Evolutionary conservation across 805 yeast genomes (phyloP).

Genomic region (Candida jianshihensis): DNA sequence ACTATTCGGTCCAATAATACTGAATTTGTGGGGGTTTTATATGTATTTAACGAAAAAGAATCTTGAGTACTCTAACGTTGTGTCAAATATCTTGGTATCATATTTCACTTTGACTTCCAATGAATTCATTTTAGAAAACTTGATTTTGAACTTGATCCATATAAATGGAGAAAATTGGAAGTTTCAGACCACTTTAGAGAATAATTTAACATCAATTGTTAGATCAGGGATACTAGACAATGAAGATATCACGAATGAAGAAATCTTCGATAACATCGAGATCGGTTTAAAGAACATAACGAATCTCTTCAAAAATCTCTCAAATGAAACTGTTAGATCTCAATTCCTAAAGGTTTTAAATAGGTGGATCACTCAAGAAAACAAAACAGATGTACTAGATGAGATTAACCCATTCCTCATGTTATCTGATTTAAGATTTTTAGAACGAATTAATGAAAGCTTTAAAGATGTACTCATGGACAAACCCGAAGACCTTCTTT

Average conservation of each 20-base stretch:
- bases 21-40: constrained; percentile 31
- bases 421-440: constrained; percentile 52
- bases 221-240: constrained; percentile 9
- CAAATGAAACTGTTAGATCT: constrained; percentile 37
- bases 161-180: constrained; percentile 30
- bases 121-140: constrained; percentile 17
- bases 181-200: constrained; percentile 28
- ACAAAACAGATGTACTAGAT: constrained; percentile 8
- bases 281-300: constrained; percentile 33
- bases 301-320: constrained; percentile 41
- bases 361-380: constrained; percentile 45
- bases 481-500: constrained; percentile 48
- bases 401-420: constrained; percentile 43
- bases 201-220: constrained; percentile 28
- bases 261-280: constrained; percentile 38
- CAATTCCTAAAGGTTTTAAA: constrained; percentile 46
- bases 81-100: constrained; percentile 27
- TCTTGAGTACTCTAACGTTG: constrained; percentile 23
- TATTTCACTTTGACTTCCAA: constrained; percentile 25
- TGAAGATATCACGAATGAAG: constrained; percentile 17
- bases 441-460: constrained; percentile 53
- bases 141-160: constrained; percentile 26
- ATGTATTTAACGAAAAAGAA: constrained; percentile 26
- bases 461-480: constrained; percentile 44
- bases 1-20: constrained; percentile 23